Base-by-base conservation (phyloP, 192 early-diverging fungal species). In the Allomyces macrogynus region DNA sequence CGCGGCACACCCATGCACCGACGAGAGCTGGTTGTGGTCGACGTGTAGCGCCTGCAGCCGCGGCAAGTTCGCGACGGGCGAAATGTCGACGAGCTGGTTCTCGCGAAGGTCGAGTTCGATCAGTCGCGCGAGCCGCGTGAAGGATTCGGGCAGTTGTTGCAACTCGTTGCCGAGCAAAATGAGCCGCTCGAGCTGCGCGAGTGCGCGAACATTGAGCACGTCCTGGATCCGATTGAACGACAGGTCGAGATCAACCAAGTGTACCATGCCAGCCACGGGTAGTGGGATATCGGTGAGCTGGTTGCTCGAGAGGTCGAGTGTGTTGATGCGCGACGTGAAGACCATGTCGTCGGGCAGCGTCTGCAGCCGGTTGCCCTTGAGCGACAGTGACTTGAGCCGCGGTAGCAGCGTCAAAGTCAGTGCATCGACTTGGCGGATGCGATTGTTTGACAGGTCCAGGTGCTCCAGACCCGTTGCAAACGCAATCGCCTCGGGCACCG, bases 281-380 rank as follows among this genome's bases (percentile, higher is more conserved):
- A 63, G 24, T 1, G 92, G 92, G 64, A 92, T 85, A 24, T 68
- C 67, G 4, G 74, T 69, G 60, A 95, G 75, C 43, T 82, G 83
- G 75, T 95, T 95, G 70, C 90, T 91, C 14, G 89, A 85, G 26
- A 92, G 78, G 68, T 81, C 83, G 9, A 95, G 72, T 9, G 73
- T 75, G 18, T 79, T 76, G 27, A 95, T 77, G 61, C 77, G 67
- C 24, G 67, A 72, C 23, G 86, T 79, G n/a, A 73, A 66, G 11
- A 77, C 70, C 62, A 91, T 80, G 0, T 74, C 77, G 16, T 80
- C 75, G 0, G 92, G 89, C 23, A 95, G 75, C 12, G 72, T 70
- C 49, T 86, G 79, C 25, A 95, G 71, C 10, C 79, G 73, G 73
- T 95, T 95, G 71, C 86, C 85, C 26, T 80, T 81, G 14, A 87